These are phyloP conservation scores for Chlamydomonas schloesseri DNA, from an alignment of 139 green algal genomes.

Conservation along the genomic window DNA sequence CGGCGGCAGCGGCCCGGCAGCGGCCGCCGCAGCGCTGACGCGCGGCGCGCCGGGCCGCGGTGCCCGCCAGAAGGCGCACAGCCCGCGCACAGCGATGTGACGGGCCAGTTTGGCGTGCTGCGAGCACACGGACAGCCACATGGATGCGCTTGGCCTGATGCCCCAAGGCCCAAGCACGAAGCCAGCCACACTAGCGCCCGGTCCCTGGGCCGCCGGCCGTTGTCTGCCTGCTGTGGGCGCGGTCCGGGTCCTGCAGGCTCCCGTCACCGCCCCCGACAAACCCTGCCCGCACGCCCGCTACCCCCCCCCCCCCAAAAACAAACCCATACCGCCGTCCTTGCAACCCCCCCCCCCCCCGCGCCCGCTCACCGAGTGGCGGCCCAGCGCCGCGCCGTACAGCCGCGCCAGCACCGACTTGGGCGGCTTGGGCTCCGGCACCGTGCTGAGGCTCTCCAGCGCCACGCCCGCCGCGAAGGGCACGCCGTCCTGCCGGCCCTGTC, in stretches of 20 bases:
- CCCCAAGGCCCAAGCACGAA: too few relatives aligned
- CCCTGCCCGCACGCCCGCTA: too few relatives aligned
- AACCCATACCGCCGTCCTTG: neutral
- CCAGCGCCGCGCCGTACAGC: slow-evolving; percentile 28
- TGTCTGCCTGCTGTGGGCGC: too few relatives aligned
- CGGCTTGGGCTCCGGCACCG: slow-evolving; percentile 33
- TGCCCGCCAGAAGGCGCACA: slow-evolving; percentile 53
- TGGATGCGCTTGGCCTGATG: too few relatives aligned
- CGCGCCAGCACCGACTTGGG: slow-evolving; percentile 17
- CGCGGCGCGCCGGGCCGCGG: neutral
- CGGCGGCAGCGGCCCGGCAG: neutral
- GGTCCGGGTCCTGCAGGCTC: too few relatives aligned
- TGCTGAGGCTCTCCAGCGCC: slow-evolving; percentile 38
- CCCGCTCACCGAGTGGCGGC: slow-evolving; percentile 9
- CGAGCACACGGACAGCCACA: too few relatives aligned
- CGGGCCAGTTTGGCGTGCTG: slow-evolving; percentile 40
- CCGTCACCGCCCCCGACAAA: too few relatives aligned
- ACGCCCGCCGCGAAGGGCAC: slow-evolving; percentile 8
- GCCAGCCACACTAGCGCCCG: too few relatives aligned
- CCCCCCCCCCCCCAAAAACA: neutral
- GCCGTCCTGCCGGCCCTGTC: slow-evolving; percentile 25
- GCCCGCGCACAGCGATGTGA: slow-evolving; percentile 43
- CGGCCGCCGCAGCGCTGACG: neutral
- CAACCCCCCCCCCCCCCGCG: neutral
- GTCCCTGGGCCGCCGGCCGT: too few relatives aligned